Evolutionary conservation across 805 yeast species (phyloP), one percentile per base, ranked within the genome.

Genomic region (Candida pseudofarinosa): DNA sequence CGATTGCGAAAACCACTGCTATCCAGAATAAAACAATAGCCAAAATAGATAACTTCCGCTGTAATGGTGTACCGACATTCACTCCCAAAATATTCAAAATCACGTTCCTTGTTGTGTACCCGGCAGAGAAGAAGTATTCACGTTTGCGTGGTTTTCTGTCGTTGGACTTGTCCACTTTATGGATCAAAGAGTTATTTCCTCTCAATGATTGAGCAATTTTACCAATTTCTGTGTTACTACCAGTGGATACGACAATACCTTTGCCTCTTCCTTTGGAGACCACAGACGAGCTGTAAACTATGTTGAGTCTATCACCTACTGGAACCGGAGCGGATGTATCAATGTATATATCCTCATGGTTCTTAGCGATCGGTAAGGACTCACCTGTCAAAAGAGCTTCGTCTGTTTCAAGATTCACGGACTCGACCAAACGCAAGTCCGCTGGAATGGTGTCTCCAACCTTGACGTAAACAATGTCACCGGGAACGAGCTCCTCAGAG

Each of bases 11-110:
- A 15, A 65, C 23, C 5, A 65, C 69, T 2, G 71, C 71, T 3
- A 75, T 70, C 59, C 74, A 71, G 48, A 75, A 75, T 44, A 74
- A 68, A 41, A 73, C 65, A 30, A 76, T 76, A 3, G 79, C 80
- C 55, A 66, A 46, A 79, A 77, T 54, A 49, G 74, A 55, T 60
- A 78, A 45, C 54, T 68, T 49, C 67, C 78, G 52, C 59, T 60
- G 77, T 56, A 61, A 71, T 46, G 60, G 73, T 49, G 79, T 76
- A 54, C 71, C 71, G 14, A 72, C 76, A 17, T 64, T 67, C 17
- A 71, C 61, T 42, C 80, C 77, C 41, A 75, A 70, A 33, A 73
- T 59, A 42, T 74, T 71, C 47, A 70, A 65, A 45, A 71, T 57
- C 34, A 73, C 59, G 37, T 77, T 74, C 37, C 63, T 57, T 31